Conservation (phyloP, 345 rosid genomes). For the Balakata baccata region DNA sequence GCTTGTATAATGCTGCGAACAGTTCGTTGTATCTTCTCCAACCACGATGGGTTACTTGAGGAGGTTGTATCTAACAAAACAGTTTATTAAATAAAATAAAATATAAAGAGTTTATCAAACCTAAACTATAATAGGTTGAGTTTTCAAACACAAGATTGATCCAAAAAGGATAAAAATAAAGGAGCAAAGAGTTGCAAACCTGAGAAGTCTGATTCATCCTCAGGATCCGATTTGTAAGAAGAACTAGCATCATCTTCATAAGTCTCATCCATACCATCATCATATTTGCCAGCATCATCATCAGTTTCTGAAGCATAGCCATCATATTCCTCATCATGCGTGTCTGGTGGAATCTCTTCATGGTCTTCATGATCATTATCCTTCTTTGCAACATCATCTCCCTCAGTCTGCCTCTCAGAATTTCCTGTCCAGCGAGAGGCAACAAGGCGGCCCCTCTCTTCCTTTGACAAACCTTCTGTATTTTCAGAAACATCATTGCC, state of each 20-base stretch:
- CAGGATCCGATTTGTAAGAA: conserved; percentile 48
- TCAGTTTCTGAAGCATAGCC: conserved; percentile 68
- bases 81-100: not conserved
- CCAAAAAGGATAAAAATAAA: not conserved
- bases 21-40: conserved; percentile 72
- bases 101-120: not conserved
- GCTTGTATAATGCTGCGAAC: conserved; percentile 56
- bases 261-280: conserved; percentile 41
- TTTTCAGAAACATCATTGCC: conserved; percentile 43
- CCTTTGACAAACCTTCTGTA: conserved; percentile 72
- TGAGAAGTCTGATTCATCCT: conserved; percentile 49
- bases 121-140: conserved; percentile 11
- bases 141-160: not conserved
- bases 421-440: conserved; percentile 98
- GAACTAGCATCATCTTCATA: conserved; percentile 46
- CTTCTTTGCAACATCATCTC: conserved; percentile 28
- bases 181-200: conserved; percentile 37
- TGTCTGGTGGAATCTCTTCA: conserved; percentile 44
- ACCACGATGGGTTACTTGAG: conserved; percentile 58
- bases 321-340: conserved; percentile 51
- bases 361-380: conserved; percentile 41
- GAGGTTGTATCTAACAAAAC: conserved; percentile 41
- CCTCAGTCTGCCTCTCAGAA: conserved; percentile 44
- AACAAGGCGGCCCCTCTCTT: conserved; percentile 86
- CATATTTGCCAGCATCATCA: conserved; percentile 46